A percentile compares a stretch with the other conserved stretches of the same genome.
phyloP scores from a whole-genome alignment of 2,329 filamentous ascomycete species.

The Epichloe coenophiala region DNA sequence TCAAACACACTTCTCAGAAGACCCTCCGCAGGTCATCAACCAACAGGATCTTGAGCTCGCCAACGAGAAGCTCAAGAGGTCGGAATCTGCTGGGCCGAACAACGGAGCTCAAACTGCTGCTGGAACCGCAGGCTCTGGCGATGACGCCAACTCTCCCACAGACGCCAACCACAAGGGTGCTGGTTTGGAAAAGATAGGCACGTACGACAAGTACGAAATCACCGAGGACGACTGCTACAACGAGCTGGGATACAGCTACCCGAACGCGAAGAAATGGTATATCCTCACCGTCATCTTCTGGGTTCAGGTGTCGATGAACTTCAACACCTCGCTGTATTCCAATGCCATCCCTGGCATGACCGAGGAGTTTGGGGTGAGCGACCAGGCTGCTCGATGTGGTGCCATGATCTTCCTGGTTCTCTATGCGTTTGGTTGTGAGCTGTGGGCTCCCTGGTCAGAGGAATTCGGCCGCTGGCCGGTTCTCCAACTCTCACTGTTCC shows the following conservation, averaged over 20 bases:
- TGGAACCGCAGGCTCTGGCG: slow-evolving; percentile 3
- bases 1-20: slow-evolving; percentile 21
- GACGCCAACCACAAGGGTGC: slow-evolving; percentile 19
- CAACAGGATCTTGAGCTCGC: slow-evolving; percentile 21
- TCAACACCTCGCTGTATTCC: slow-evolving; percentile 63
- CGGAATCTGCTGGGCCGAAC: slow-evolving; percentile 6
- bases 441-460: slow-evolving; percentile 82
- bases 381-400: slow-evolving; percentile 56
- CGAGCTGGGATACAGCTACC: slow-evolving; percentile 50
- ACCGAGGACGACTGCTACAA: slow-evolving; percentile 49
- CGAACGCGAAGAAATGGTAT: slow-evolving; percentile 54
- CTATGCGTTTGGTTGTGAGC: slow-evolving; percentile 76
- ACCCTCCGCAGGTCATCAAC: slow-evolving; percentile 24
- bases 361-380: slow-evolving; percentile 53
- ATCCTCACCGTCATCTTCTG: slow-evolving; percentile 61
- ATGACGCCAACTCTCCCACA: slow-evolving; percentile 5
- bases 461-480: slow-evolving; percentile 68
- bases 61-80: slow-evolving; percentile 23
- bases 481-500: slow-evolving; percentile 55
- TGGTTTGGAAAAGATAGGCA: slow-evolving; percentile 22
- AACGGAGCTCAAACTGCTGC: slow-evolving; percentile 1
- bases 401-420: slow-evolving; percentile 66
- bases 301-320: slow-evolving; percentile 66
- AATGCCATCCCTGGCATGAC: slow-evolving; percentile 54
- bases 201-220: slow-evolving; percentile 30